Base-by-base conservation (phyloP, 345 rosid species). In the Boechera stricta region DNA sequence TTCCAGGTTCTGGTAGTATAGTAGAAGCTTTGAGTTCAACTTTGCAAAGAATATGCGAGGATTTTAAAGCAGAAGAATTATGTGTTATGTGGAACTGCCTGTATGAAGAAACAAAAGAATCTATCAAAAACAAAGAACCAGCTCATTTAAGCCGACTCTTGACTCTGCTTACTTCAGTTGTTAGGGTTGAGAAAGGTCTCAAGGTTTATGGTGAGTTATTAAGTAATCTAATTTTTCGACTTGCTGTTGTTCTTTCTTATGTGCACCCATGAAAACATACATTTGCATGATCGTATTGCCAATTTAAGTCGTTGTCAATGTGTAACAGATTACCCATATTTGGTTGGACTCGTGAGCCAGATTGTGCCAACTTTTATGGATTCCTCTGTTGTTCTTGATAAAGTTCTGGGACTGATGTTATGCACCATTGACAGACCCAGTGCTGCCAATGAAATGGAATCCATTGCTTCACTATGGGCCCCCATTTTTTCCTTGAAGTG, bases 381-480 rank as follows among this genome's bases (percentile, higher is more conserved):
- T 16, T 85, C 86, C 55, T 77, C 80, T 71, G 79, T 73, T 67
- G 71, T 87, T 31, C 58, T 91, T 8, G 87, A 84, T 75, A 81
- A 82, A 73, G 80, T 88, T 85, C 58, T 87, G 76, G 82, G 70
- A 48, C 84, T 93, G 47, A 82, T 90, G 84, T 81, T 88, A 58
- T 74, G 85, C 80, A 77, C 87, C 82, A 85, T 90, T 35, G 82
- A 90, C 52, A 84, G 86, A 31, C 42, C 54, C 21, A 55, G 11
- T 10, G 5, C 26, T 56, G 72, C 62, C 52, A 76, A 79, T 78
- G 83, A 88, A 64, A 42, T 53, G 73, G 77, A 80, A 24, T 35
- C 85, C 68, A 72, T 88, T 71, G 77, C 86, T 26, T 53, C 12
- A 15, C 87, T 79, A 76, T 93, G 98, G 96, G 79, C 87, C 60